Evolutionary conservation across 805 yeast species (phyloP).

Genomic region (Schizosaccharomyces cryophilus): DNA sequence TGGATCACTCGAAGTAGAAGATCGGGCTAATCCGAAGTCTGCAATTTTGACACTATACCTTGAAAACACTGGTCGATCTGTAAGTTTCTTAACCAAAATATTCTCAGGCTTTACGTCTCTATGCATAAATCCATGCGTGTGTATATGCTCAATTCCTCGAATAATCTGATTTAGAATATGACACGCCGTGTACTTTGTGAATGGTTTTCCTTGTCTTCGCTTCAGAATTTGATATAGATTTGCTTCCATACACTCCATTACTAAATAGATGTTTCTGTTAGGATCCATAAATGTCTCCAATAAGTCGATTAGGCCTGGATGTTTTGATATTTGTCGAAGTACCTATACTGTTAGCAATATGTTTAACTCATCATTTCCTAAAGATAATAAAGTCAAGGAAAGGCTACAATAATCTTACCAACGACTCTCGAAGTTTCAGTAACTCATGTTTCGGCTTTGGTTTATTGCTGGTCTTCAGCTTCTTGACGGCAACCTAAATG

Average conservation of each 20-base stretch:
- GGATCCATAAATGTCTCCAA: conserved; percentile 61
- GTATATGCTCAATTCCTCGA: conserved; percentile 65
- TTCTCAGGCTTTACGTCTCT: conserved; percentile 90
- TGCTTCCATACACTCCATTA: conserved; percentile 74
- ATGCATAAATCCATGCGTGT: conserved; percentile 41
- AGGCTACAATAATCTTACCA: background rate
- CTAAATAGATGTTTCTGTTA: conserved; percentile 34
- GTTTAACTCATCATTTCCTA: too few species aligned
- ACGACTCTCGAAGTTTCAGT: background rate
- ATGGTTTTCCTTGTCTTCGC: background rate
- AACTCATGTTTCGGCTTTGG: background rate
- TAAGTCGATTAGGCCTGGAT: conserved; percentile 45
- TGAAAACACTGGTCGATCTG: background rate
- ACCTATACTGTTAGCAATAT: background rate
- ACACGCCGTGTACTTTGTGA: background rate
- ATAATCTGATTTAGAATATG: conserved; percentile 38
- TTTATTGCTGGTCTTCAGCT: background rate
- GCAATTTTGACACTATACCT: conserved; percentile 34
- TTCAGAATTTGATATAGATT: conserved; percentile 34
- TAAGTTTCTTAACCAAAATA: conserved; percentile 30
- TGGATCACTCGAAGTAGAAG: conserved; percentile 58
- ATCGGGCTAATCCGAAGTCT: conserved; percentile 86
- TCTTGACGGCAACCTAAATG: background rate
- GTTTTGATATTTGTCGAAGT: conserved; percentile 29
- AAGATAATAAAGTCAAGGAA: too few species aligned